These are phyloP conservation scores for Aspergillus oerlinghausenensis DNA, from an alignment of 2,329 filamentous ascomycete species.

Conservation along the genomic window DNA sequence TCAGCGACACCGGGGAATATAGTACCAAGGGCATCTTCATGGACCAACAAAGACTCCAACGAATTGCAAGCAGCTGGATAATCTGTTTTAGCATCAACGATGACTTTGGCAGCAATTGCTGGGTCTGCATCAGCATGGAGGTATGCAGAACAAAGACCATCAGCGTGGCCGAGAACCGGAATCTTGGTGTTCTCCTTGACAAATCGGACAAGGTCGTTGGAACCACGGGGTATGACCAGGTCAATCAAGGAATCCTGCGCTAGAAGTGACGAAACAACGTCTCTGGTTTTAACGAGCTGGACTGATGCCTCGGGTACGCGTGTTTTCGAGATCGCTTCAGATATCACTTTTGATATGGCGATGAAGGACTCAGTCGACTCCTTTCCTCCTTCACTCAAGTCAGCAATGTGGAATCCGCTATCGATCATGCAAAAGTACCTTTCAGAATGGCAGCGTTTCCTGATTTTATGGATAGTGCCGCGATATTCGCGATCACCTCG, in stretches of 20 bases:
- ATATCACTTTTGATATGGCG: slow-evolving; percentile 82
- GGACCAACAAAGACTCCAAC: slow-evolving; percentile 84
- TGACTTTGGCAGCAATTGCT: slow-evolving; percentile 66
- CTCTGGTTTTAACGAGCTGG: slow-evolving; percentile 89
- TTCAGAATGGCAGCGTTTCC: slow-evolving; percentile 96
- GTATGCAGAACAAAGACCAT: slow-evolving; percentile 86
- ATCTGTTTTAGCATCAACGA: slow-evolving; percentile 88
- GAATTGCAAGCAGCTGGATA: slow-evolving; percentile 96
- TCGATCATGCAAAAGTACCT: slow-evolving; percentile 43
- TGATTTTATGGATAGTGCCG: slow-evolving; percentile 91
- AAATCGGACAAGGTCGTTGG: slow-evolving; percentile 82
- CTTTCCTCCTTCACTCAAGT: slow-evolving; percentile 65
- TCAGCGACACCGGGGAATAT: slow-evolving; percentile 68
- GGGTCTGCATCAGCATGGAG: slow-evolving; percentile 73
- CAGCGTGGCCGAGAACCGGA: slow-evolving; percentile 91
- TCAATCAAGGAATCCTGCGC: slow-evolving; percentile 84
- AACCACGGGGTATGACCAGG: slow-evolving; percentile 87
- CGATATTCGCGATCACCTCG: slow-evolving; percentile 98
- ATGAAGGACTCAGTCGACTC: slow-evolving; percentile 95
- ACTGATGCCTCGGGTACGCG: slow-evolving; percentile 79
- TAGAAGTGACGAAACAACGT: slow-evolving; percentile 84
- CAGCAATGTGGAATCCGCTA: neutral
- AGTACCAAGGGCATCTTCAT: slow-evolving; percentile 63
- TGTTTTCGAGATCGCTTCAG: slow-evolving; percentile 66
- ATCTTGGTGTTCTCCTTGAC: slow-evolving; percentile 91